These are phyloP conservation scores for Saprolegnia diclina DNA, from an alignment of 352 stramenopile species.

Conservation along the genomic window DNA sequence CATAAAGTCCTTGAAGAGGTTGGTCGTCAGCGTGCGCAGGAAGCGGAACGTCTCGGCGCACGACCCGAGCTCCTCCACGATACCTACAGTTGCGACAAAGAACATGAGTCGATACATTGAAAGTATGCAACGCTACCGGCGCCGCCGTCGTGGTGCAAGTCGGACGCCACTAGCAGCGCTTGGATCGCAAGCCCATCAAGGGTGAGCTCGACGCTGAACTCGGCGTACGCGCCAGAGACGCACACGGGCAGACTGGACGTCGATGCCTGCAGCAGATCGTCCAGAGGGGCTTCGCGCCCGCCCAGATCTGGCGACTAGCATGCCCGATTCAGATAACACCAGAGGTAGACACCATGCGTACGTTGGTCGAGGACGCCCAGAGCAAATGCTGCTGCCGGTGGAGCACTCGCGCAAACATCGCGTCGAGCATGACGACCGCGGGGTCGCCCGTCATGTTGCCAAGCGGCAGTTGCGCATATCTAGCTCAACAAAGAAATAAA, in stretches of 20 bases:
- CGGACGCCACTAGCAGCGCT: slow-evolving; percentile 59
- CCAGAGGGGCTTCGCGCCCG: no score
- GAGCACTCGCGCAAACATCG: slow-evolving; percentile 89
- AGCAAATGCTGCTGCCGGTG: slow-evolving; percentile 91
- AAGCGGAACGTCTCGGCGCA: slow-evolving; percentile 90
- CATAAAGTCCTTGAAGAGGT: slow-evolving; percentile 92
- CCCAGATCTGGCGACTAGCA: no score
- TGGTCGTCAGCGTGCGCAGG: slow-evolving; percentile 88
- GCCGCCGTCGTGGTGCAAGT: slow-evolving; percentile 45
- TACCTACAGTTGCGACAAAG: no score
- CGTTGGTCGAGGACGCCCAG: slow-evolving; percentile 83
- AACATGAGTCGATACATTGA: slow-evolving; percentile 25
- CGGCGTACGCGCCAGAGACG: slow-evolving; percentile 87
- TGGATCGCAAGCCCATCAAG: slow-evolving; percentile 72
- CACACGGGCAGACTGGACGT: slow-evolving; percentile 52
- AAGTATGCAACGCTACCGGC: slow-evolving; percentile 6
- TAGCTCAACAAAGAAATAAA: slow-evolving; percentile 48
- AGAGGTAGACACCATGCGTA: no score
- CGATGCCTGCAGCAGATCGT: no score
- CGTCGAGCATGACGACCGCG: slow-evolving; percentile 89
- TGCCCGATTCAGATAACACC: no score
- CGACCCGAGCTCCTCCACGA: slow-evolving; percentile 79
- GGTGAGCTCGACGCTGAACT: slow-evolving; percentile 68
- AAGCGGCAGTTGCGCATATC: slow-evolving; percentile 90
- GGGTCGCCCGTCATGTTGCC: slow-evolving; percentile 93